Evolutionary conservation across 2,329 filamentous ascomycete species (phyloP), one percentile per base, ranked within the genome.

Genomic region (Rhinocladiella mackenziei): DNA sequence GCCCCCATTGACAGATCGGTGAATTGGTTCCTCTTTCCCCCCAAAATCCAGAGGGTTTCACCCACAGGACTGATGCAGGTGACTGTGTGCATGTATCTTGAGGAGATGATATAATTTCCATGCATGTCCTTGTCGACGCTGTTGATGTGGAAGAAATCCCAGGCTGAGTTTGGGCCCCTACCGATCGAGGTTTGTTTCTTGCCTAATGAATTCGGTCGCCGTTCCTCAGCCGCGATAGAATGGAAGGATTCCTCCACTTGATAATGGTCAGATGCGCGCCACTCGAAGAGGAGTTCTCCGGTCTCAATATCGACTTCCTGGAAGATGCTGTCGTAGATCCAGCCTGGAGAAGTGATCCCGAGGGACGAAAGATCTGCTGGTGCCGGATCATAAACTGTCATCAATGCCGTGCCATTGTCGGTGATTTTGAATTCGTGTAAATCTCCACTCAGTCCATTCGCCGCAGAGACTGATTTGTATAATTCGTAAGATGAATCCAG

Each of bases 61-160:
- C 46, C 50, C 8, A 30, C 20, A 11, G 70, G 67, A 37, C 70
- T 63, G 29, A 71, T 62, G 45, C 69, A 68, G 13, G 64, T 64
- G 28, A 78, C 56, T 30, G 64, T 62, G 22, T 63, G 61, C 19
- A 65, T 60, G 43, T 67, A 65, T 14, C 71, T 66, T 0, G 65
- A 61, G 0, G 69, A 74, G 31, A 74, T 57, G 3, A 70, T 58
- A 31, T 66, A 71, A 42, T 71, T 67, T 8, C 68, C 72, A 1
- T 65, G 60, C 3, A 56, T 50, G 50, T 74, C 71, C 58, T 76
- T 75, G 56, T 73, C 70, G 43, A 76, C 63, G 31, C 70, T 73
- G 58, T 75, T 77, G 58, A 78, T 70, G 57, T 77, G 75, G 60
- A 77, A 76, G 58, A 71, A 77, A 54, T 78, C 75, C 65, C 69